Percentiles rank a stretch among this genome's conserved stretches.
These are phyloP conservation scores for Leccinum incarnatum DNA, from an alignment of 768 basidiomycete genomes.

Conservation along the genomic window DNA sequence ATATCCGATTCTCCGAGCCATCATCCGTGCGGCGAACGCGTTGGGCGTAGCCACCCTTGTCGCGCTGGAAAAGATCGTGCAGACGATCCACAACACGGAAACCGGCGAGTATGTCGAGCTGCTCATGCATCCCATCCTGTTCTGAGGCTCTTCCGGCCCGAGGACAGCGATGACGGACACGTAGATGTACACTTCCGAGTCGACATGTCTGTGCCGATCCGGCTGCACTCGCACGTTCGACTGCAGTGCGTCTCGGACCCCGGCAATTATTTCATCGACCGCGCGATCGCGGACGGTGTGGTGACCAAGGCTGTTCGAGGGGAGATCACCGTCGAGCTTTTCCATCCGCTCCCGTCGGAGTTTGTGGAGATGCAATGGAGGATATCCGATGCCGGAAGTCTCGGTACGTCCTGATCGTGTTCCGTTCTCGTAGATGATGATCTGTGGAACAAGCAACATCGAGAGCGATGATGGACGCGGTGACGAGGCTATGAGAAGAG, in stretches of 20 bases:
- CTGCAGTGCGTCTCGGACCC: conserved; percentile 56
- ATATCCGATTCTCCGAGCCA: conserved; percentile 40
- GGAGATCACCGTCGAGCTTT: conserved; percentile 50
- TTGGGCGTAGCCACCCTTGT: conserved; percentile 55
- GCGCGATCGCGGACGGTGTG: conserved; percentile 55
- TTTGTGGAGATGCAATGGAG: conserved; percentile 60
- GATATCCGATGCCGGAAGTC: conserved; percentile 59
- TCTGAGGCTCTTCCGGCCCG: conserved; percentile 18
- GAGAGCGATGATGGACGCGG: conserved; percentile 63
- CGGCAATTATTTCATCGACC: conserved; percentile 45
- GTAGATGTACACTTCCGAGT: conserved; percentile 55
- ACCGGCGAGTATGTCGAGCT: conserved; percentile 49
- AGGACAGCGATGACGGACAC: conserved; percentile 30
- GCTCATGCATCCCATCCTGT: conserved; percentile 46
- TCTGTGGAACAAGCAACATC: conserved; percentile 47
- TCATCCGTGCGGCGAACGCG: conserved; percentile 55
- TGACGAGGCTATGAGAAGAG: conserved; percentile 45
- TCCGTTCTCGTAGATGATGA: background rate
- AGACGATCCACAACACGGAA: conserved; percentile 40
- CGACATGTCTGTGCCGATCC: conserved; percentile 46
- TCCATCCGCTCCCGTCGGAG: conserved; percentile 62
- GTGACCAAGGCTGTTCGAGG: conserved; percentile 53
- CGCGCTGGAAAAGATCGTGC: conserved; percentile 53
- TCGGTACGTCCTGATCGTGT: conserved; percentile 37
- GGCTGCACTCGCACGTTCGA: conserved; percentile 66